Evolutionary conservation across 108 stramenopile genomes (phyloP), one percentile per base, ranked within the genome.

Genomic region (Conticribra weissflogii): DNA sequence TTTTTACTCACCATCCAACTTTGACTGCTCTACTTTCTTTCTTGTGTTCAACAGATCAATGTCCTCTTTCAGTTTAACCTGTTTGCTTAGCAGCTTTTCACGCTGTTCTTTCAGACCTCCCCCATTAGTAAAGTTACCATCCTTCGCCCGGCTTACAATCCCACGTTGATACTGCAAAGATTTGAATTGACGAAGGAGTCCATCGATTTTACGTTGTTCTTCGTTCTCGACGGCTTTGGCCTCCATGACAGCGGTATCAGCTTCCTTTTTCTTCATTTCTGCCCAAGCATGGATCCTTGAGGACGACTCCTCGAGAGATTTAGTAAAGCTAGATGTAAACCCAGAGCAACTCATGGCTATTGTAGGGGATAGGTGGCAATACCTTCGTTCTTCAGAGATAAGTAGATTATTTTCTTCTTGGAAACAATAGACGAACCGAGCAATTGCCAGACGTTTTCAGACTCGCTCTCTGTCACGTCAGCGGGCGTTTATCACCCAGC

Each of bases 1-100:
- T 18, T 18, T 16, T 21, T 47, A 54, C 64, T 30, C 51, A 66
- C 64, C 64, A 4, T 71, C 71, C 15, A 71, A 56, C n/a, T 46
- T 59, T 54, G 50, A 60, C 53, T 54, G 32, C 44, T 71, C 71
- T 2, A 31, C 48, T 23, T 52, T 44, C 29, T 71, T 62, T 21
- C 53, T 71, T 3, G 36, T 19, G 45, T 71, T 36, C 14, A 61
- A 46, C 41, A 54, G 41, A 1, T 47, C 21, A 17, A 71, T 27
- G 52, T 61, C 53, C 19, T 62, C 45, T 44, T 71, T 44, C 28
- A 71, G 56, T 32, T 62, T 54, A 21, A 23, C 7, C 31, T 71
- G 60, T 44, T 71, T 71, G 41, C 29, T 45, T 51, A 62, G 60
- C 54, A 55, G 28, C 27, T 55, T 55, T 5, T 12, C 29, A 9